Evolutionary conservation across 305 asterid species (phyloP), one percentile per base, ranked within the genome.

Genomic region (Stenogyne calaminthoides): DNA sequence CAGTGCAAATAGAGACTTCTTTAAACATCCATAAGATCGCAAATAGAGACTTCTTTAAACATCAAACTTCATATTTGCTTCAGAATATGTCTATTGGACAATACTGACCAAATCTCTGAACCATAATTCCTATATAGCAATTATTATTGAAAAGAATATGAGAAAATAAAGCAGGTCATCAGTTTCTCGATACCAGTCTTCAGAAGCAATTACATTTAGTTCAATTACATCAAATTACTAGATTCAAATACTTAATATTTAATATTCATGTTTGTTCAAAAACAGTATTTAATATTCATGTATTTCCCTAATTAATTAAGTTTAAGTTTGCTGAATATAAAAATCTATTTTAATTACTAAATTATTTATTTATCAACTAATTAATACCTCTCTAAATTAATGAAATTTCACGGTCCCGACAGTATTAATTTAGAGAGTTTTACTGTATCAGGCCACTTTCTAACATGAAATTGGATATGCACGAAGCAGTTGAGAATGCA

Each of bases 401-500:
- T 25, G 29, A 25, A 25, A 25, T 25, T 25, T 25, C 29, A 25
- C 3, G 0, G 29, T 25, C 29, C 29, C 29, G 29, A 25, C 3
- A 25, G 29, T 25, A 25, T 25, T 25, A 1, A 25, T 25, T 25
- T 25, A 25, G 29, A 25, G 29, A 25, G 29, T 25, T 25, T 25
- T 25, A 25, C 29, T 25, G 29, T 25, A 67, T 46, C 19, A 19
- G 32, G 63, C 73, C 73, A 75, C 70, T 36, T 67, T 52, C 66
- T 22, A 75, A 58, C 3, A 57, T 37, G 49, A 51, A 69, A 19
- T 58, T 32, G 37, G 67, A 57, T 34, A 58, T 27, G 58, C 73
- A 69, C 51, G 66, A 64, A 69, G 56, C 62, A 65, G 74, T 44
- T 67, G 58, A 57, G 71, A 71, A 57, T 14, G 70, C 63, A 83